These are phyloP conservation scores for Ascochyta clinopodiicola DNA, from an alignment of 2,329 filamentous ascomycete species.

Conservation along the genomic window DNA sequence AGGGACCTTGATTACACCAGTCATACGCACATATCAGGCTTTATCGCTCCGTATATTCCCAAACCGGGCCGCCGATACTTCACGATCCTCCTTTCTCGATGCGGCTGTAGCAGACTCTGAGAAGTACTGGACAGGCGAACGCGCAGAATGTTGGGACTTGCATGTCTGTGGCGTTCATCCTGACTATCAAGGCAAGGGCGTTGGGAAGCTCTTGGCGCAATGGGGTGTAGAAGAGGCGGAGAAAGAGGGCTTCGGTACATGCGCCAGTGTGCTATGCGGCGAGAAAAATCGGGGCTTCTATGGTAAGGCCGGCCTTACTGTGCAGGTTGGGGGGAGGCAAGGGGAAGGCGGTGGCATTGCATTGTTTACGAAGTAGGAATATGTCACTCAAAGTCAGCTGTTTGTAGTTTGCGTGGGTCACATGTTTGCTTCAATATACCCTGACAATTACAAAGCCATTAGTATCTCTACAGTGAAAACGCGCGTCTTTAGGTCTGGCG, in stretches of 20 bases:
- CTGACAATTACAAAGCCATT: too few species aligned
- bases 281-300: constrained; percentile 41
- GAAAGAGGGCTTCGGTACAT: constrained; percentile 32
- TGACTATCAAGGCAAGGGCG: constrained; percentile 45
- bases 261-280: constrained; percentile 38
- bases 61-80: constrained; percentile 38
- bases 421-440: too few species aligned
- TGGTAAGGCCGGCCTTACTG: constrained; percentile 26
- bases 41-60: constrained; percentile 27
- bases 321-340: constrained; percentile 17
- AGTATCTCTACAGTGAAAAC: too few species aligned
- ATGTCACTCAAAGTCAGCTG: too few species aligned
- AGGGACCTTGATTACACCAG: constrained; percentile 9
- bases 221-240: constrained; percentile 49
- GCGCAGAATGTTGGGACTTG: constrained; percentile 37
- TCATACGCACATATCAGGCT: constrained; percentile 20
- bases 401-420: too few species aligned
- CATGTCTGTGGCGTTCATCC: constrained; percentile 43
- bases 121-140: constrained; percentile 34
- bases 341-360: constrained; percentile 21
- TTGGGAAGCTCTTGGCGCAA: constrained; percentile 46
- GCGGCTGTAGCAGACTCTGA: constrained; percentile 27
- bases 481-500: too few species aligned
- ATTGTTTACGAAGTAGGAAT: constrained; percentile 24
- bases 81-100: constrained; percentile 26